phyloP scores from a whole-genome alignment of 139 green algal genomes.

The Closterium sp. region DNA sequence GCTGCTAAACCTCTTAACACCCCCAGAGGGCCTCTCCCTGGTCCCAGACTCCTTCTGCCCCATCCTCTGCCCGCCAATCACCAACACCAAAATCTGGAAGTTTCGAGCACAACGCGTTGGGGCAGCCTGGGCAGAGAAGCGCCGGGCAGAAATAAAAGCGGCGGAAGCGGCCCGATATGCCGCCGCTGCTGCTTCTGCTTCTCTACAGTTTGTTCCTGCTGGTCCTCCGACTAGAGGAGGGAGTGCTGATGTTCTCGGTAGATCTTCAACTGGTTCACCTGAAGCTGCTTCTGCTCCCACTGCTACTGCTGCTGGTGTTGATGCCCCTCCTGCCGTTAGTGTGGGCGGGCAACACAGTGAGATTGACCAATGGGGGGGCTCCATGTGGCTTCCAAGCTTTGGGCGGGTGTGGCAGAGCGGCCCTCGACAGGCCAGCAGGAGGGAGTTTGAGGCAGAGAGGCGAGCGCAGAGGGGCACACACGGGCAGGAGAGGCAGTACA shows the following conservation, averaged over 20 bases:
- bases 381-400: conserved; percentile 1
- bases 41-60: not conserved
- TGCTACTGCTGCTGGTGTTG: too few species aligned
- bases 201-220: not conserved
- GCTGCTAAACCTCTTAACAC: not conserved
- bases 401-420: conserved; percentile 6
- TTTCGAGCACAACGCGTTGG: not conserved
- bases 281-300: too few species aligned
- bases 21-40: not conserved
- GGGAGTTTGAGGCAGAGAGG: not conserved
- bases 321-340: too few species aligned
- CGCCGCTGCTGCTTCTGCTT: not conserved
- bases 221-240: not conserved
- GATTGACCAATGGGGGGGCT: too few species aligned
- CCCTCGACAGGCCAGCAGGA: not conserved
- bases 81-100: not conserved
- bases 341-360: too few species aligned
- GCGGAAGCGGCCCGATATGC: not conserved
- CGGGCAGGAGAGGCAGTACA: too few species aligned
- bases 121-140: conserved; percentile 10
- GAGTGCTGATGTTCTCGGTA: not conserved
- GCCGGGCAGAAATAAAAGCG: not conserved
- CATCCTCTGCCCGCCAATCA: not conserved
- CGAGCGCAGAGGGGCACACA: not conserved
- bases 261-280: too few species aligned